Percentiles rank a stretch among this genome's conserved stretches.
Evolutionary conservation across 108 stramenopile species (phyloP).

Genomic region (Nitzschia inconspicua): DNA sequence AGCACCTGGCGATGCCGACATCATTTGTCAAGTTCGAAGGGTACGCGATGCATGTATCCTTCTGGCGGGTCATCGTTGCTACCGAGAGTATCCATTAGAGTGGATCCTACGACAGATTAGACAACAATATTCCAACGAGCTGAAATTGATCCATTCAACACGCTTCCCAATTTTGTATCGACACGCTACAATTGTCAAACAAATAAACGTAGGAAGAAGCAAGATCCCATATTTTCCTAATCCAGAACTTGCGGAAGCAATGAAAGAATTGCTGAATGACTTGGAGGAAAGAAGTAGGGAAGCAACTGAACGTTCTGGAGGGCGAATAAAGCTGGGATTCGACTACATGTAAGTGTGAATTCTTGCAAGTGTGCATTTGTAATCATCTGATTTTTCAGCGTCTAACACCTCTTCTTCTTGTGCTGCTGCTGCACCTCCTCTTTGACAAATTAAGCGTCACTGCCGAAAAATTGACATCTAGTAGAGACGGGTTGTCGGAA

Average conservation of each 20-base stretch:
- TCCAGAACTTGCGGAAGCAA: slow-evolving; percentile 50
- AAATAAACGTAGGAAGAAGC: slow-evolving; percentile 87
- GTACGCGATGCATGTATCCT: slow-evolving; percentile 93
- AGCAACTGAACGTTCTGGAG: slow-evolving; percentile 34
- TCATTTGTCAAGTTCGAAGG: slow-evolving; percentile 85
- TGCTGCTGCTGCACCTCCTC: no score
- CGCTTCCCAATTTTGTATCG: slow-evolving; percentile 90
- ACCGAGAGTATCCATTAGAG: slow-evolving; percentile 93
- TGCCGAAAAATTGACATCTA: no score
- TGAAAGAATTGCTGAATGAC: slow-evolving; percentile 61
- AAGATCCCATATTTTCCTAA: slow-evolving; percentile 79
- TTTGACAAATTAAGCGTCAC: no score
- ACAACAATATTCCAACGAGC: neutral
- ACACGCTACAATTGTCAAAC: slow-evolving; percentile 72
- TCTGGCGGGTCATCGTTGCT: slow-evolving; percentile 89
- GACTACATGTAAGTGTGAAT: slow-evolving; percentile 82
- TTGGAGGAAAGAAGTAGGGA: slow-evolving; percentile 57
- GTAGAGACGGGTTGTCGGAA: no score
- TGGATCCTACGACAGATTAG: slow-evolving; percentile 88
- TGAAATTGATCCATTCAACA: slow-evolving; percentile 41
- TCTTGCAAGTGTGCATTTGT: no score
- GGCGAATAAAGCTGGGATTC: slow-evolving; percentile 81
- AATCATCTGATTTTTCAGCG: no score
- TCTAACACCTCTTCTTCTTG: no score
- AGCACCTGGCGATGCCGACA: slow-evolving; percentile 48